Evolutionary conservation across 2,329 filamentous ascomycete species (phyloP).

Genomic region (Fusarium ramigenum): DNA sequence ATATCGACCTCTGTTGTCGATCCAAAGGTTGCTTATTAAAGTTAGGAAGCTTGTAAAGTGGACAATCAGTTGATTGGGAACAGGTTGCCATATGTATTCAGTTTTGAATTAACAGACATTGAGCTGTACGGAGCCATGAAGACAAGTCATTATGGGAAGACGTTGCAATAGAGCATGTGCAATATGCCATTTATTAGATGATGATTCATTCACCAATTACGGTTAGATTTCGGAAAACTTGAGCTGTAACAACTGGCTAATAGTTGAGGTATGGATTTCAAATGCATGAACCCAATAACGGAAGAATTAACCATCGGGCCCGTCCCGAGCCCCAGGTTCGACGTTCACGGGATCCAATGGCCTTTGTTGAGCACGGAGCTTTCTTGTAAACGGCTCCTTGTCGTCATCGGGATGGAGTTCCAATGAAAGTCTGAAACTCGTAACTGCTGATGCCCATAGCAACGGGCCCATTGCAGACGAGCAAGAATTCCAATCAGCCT

Average conservation of each 20-base stretch:
- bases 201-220: background rate
- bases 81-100: background rate
- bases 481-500: constrained; percentile 38
- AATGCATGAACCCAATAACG: constrained; percentile 27
- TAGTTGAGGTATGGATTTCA: background rate
- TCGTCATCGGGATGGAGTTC: constrained; percentile 21
- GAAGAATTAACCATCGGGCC: constrained; percentile 13
- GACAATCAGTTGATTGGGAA: constrained; percentile 1
- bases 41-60: constrained; percentile 22
- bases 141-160: background rate
- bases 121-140: background rate
- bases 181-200: background rate
- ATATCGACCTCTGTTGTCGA: background rate
- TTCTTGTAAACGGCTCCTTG: background rate
- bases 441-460: constrained; percentile 20
- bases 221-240: background rate
- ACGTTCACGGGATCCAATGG: background rate
- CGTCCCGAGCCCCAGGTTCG: background rate
- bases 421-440: constrained; percentile 25
- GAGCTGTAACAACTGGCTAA: background rate
- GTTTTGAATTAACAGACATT: background rate
- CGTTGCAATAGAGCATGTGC: background rate
- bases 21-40: background rate
- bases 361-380: constrained; percentile 5
- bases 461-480: constrained; percentile 11